Evolutionary conservation across 2,329 filamentous ascomycete genomes (phyloP).

Genomic region (Grosmannia penicillata): DNA sequence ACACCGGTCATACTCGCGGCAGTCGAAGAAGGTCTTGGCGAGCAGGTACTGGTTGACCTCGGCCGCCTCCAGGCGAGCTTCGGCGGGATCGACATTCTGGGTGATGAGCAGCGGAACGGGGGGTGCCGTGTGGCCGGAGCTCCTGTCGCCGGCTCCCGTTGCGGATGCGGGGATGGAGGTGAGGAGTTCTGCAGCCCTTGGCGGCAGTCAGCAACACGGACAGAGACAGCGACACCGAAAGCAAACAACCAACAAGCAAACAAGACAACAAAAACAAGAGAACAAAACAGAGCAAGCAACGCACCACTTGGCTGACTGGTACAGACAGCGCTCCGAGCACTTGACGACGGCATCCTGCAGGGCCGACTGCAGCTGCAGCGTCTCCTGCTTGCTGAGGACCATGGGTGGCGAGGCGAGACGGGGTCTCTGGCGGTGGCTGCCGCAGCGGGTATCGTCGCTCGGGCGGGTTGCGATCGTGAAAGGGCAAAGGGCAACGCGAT

Average conservation of each 20-base stretch:
- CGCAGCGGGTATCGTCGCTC: too few species aligned
- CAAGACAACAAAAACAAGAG: slow-evolving; percentile 9
- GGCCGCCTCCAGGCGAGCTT: slow-evolving; percentile 60
- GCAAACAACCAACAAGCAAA: too few species aligned
- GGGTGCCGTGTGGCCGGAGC: slow-evolving; percentile 12
- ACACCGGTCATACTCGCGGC: slow-evolving; percentile 86
- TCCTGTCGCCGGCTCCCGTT: slow-evolving; percentile 37
- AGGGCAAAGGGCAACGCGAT: too few species aligned
- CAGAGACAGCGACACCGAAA: too few species aligned
- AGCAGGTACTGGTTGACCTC: slow-evolving; percentile 77
- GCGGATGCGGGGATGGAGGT: slow-evolving; percentile 56
- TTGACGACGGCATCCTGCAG: slow-evolving; percentile 77
- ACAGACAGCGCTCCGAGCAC: slow-evolving; percentile 88
- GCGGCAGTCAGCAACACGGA: too few species aligned
- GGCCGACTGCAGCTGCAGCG: slow-evolving; percentile 52
- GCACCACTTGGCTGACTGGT: slow-evolving; percentile 93
- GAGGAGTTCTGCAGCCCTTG: slow-evolving; percentile 85
- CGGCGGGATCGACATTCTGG: slow-evolving; percentile 50
- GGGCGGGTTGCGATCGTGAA: too few species aligned
- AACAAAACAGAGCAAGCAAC: slow-evolving; percentile 1
- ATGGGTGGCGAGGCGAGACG: slow-evolving; percentile 19
- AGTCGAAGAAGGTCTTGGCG: slow-evolving; percentile 90
- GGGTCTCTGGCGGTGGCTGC: too few species aligned
- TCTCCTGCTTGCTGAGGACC: slow-evolving; percentile 40
- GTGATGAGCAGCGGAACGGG: slow-evolving; percentile 25